Base-by-base conservation (phyloP, 1,284 basidiomycete genomes). In the Golubevia pallescens region DNA sequence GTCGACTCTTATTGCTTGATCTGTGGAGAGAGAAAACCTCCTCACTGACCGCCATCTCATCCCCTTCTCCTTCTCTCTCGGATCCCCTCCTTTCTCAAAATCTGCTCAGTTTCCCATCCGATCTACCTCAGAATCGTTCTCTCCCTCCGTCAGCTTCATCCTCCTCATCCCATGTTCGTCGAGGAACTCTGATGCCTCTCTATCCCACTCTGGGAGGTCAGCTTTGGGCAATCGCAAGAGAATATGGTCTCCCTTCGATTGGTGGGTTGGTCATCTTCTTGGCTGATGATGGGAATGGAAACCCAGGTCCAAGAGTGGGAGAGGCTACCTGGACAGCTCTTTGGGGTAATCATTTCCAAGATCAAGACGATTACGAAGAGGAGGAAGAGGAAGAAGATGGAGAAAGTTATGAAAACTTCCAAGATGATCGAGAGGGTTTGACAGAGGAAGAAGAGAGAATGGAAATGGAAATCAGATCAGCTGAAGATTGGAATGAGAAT, bases 141-240 rank as follows among this genome's bases (percentile, higher is more conserved):
- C 20, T 19, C 13, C 16, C 28, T 48, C 34, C 20, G n/a, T 21
- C 51, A 52, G 13, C 21, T 24, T 55, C 20, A 54, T 14, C 23
- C 51, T 3, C 58, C 69, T 4, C 68, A 74, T 38, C 54, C 23
- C 61, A 74, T 14, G 52, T 66, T 10, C 76, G 75, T 38, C 69
- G 81, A 38, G 81, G 81, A 48, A 75, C 74, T 19, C 75, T 84
- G 1, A 53, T 84, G 42, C 81, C 81, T 0, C 69, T 84, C 51
- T 82, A 82, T 59, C 81, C 81, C 0, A 81, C 81, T 0, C 71
- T 84, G 13, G 77, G 77, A 20, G 80, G 78, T 4, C 81, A 84
- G 65, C 74, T 84, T 4, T 84, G 80, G 64, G 81, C 81, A n/a
- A 78, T 84, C 60, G 71, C 81, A 2, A 72, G 81, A 58, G 80